These are phyloP conservation scores for Magnolia kwangsiensis DNA, from an alignment of 164 flowering plant genomes.

Conservation along the genomic window DNA sequence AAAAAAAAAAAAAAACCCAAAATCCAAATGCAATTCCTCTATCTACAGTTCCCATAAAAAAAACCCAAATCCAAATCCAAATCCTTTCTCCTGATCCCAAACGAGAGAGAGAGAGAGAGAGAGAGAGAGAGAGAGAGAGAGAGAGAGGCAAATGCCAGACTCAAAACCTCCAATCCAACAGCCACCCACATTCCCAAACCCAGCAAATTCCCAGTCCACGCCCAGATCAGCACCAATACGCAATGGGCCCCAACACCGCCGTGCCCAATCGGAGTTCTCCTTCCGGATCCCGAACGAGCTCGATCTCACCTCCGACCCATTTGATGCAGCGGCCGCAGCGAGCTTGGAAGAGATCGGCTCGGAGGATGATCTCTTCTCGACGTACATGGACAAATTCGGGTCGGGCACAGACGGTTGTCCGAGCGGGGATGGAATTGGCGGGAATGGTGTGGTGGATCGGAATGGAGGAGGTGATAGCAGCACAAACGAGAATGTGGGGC, in stretches of 20 bases:
- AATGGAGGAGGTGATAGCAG: not conserved
- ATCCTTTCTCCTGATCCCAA: not conserved
- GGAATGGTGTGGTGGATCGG: slow-evolving; percentile 1
- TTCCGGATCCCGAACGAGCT: slow-evolving; percentile 76
- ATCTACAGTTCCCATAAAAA: too few species aligned
- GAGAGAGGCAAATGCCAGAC: not conserved
- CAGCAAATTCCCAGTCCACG: not conserved
- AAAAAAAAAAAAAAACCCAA: too few species aligned
- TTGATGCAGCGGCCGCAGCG: slow-evolving; percentile 27
- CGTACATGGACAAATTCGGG: slow-evolving; percentile 54
- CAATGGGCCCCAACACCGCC: slow-evolving; percentile 61
- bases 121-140: too few species aligned
- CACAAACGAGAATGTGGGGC: slow-evolving; percentile 17
- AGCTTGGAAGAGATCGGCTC: slow-evolving; percentile 74
- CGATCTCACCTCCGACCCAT: slow-evolving; percentile 60
- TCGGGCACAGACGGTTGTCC: slow-evolving; percentile 13
- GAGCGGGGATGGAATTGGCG: not conserved
- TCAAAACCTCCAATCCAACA: not conserved
- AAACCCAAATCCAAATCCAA: too few species aligned
- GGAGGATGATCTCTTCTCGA: slow-evolving; percentile 75
- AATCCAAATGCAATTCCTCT: too few species aligned
- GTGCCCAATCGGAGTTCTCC: slow-evolving; percentile 85
- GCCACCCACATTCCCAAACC: not conserved
- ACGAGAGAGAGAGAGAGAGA: not conserved
- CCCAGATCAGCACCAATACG: not conserved